Evolutionary conservation across 805 yeast species (phyloP).

Genomic region (Jamesozyma lodderae): DNA sequence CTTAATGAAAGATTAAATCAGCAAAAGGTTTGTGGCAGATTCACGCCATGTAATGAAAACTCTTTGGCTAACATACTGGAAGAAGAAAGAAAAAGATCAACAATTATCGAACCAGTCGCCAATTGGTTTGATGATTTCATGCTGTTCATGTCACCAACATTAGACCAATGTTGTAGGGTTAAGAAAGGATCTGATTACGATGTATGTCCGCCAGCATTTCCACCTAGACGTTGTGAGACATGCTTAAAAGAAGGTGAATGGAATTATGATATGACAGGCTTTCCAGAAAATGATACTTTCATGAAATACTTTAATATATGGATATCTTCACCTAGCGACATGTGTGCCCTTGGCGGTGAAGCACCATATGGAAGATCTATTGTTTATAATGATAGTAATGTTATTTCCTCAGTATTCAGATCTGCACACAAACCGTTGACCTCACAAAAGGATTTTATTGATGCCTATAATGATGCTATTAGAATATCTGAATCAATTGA

Average conservation of each 20-base stretch:
- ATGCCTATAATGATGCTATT: slow-evolving; percentile 64
- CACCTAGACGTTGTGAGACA: slow-evolving; percentile 61
- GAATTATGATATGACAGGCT: slow-evolving; percentile 67
- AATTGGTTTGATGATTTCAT: slow-evolving; percentile 92
- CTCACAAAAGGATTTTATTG: slow-evolving; percentile 77
- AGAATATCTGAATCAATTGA: slow-evolving; percentile 54
- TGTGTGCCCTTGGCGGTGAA: slow-evolving; percentile 92
- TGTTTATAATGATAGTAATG: slow-evolving; percentile 34
- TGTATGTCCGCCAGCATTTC: slow-evolving; percentile 52
- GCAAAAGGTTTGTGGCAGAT: slow-evolving; percentile 75
- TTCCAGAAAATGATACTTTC: slow-evolving; percentile 69
- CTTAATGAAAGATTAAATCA: slow-evolving; percentile 55
- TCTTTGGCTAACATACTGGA: slow-evolving; percentile 77
- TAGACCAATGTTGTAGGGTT: slow-evolving; percentile 78
- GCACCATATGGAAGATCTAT: slow-evolving; percentile 75
- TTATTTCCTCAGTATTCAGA: slow-evolving; percentile 62
- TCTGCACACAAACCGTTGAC: slow-evolving; percentile 70
- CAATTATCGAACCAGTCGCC: slow-evolving; percentile 73
- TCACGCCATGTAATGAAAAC: slow-evolving; percentile 69
- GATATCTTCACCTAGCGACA: slow-evolving; percentile 77
- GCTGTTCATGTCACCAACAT: slow-evolving; percentile 75
- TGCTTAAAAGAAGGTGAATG: slow-evolving; percentile 62
- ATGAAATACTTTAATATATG: slow-evolving; percentile 66
- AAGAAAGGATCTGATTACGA: slow-evolving; percentile 47
- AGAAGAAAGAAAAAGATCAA: slow-evolving; percentile 69